A percentile compares a stretch with the other conserved stretches of the same genome.
These are phyloP conservation scores for Metschnikowia santaceciliae DNA, from an alignment of 805 yeast species.

Conservation along the genomic window DNA sequence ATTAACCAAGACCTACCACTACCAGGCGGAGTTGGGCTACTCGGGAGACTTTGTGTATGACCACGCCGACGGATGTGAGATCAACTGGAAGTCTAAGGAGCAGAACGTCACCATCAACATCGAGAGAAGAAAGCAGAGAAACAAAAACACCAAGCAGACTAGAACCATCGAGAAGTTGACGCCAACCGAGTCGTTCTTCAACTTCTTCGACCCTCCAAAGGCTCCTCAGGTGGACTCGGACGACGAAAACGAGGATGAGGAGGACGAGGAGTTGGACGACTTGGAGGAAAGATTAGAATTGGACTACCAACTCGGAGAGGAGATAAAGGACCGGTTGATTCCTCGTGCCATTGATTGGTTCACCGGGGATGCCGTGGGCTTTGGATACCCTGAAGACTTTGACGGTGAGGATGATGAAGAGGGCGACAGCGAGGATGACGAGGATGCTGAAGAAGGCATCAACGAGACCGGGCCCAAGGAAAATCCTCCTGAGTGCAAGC, in stretches of 20 bases:
- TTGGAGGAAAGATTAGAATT: constrained; percentile 81
- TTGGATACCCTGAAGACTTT: constrained; percentile 51
- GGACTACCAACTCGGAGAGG: constrained; percentile 95
- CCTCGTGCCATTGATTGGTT: constrained; percentile 99
- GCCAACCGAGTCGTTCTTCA: constrained; percentile 93
- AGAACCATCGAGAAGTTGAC: constrained; percentile 92
- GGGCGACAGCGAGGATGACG: constrained; percentile 59
- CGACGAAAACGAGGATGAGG: constrained; percentile 46
- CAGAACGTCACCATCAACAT: constrained; percentile 79
- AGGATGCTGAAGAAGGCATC: constrained; percentile 57
- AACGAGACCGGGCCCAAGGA: constrained; percentile 51
- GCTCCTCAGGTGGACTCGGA: constrained; percentile 56
- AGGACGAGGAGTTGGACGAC: constrained; percentile 64
- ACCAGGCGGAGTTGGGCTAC: constrained; percentile 90
- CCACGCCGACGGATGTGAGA: constrained; percentile 87
- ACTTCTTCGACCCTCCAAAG: constrained; percentile 91
- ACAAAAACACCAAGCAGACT: constrained; percentile 93
- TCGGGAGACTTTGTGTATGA: constrained; percentile 96
- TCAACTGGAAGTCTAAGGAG: constrained; percentile 79
- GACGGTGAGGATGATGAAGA: constrained; percentile 61
- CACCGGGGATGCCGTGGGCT: constrained; percentile 93
- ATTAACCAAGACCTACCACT: constrained; percentile 83
- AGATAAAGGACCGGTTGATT: constrained; percentile 89
- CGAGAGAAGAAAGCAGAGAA: constrained; percentile 96
- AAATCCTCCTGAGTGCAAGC: constrained; percentile 76